phyloP scores from a whole-genome alignment of 768 basidiomycete species.

The Termitomyces sp. region DNA sequence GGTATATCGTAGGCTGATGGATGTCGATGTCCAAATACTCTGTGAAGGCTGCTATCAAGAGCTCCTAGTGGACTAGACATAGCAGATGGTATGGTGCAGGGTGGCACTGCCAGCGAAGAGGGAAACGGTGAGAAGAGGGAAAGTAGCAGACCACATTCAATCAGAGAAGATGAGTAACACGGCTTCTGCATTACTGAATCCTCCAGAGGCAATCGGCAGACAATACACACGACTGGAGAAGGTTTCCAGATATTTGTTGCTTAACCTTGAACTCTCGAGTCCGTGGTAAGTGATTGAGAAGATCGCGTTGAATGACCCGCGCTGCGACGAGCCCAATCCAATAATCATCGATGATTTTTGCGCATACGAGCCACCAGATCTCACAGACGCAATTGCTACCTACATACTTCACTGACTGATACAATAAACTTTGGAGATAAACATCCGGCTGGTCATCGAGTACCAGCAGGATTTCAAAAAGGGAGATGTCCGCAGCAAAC shows the following conservation, averaged over 20 bases:
- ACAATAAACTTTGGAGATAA: no score
- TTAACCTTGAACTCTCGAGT: background rate
- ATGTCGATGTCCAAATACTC: background rate
- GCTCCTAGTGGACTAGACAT: background rate
- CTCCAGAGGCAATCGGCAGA: background rate
- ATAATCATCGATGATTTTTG: background rate
- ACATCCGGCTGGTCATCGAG: no score
- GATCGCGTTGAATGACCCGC: background rate
- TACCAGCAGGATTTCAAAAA: no score
- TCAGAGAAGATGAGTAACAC: slow-evolving; percentile 4
- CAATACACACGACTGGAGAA: no score
- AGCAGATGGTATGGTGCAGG: background rate
- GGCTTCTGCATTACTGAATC: background rate
- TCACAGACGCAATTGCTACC: background rate
- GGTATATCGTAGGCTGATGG: no score
- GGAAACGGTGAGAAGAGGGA: slow-evolving; percentile 7
- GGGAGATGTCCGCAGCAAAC: no score
- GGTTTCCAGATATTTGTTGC: no score
- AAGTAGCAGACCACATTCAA: slow-evolving; percentile 3
- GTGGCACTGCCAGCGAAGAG: background rate
- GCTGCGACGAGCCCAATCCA: slow-evolving; percentile 9
- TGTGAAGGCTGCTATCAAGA: background rate
- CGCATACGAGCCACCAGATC: slow-evolving; percentile 6
- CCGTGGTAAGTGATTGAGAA: background rate
- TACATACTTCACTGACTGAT: no score